These are phyloP conservation scores for Lumnitzera racemosa DNA, from an alignment of 345 rosid genomes.

Conservation along the genomic window DNA sequence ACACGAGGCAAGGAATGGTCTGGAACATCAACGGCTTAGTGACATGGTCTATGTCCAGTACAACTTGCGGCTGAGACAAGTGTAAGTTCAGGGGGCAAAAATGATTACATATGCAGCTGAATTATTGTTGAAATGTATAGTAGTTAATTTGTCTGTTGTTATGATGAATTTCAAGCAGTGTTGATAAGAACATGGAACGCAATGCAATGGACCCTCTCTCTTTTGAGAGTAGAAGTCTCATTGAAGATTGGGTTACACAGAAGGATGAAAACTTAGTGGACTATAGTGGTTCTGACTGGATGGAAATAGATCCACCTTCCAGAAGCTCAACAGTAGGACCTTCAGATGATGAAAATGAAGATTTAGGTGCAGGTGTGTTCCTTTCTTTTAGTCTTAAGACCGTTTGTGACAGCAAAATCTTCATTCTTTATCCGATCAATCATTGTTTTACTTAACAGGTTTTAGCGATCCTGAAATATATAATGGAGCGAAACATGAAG, in stretches of 20 bases:
- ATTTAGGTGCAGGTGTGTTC: conserved; percentile 52
- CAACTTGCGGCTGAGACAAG: conserved; percentile 64
- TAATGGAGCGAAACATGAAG: conserved; percentile 32
- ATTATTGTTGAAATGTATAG: not conserved
- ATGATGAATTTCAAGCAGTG: conserved; percentile 15
- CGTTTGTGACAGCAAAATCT: not conserved
- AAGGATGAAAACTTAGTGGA: conserved; percentile 47
- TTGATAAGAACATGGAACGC: conserved; percentile 29
- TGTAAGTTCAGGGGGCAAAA: not conserved
- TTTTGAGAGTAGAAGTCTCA: conserved; percentile 26
- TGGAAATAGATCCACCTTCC: conserved; percentile 40
- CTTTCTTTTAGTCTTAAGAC: not conserved
- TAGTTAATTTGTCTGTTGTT: conserved; percentile 7
- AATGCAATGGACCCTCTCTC: conserved; percentile 41
- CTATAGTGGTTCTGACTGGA: conserved; percentile 57
- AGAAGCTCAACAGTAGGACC: conserved; percentile 31
- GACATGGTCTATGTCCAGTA: conserved; percentile 76
- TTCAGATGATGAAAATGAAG: conserved; percentile 48
- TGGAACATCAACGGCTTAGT: conserved; percentile 62
- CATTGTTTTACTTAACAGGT: conserved; percentile 34
- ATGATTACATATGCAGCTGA: not conserved
- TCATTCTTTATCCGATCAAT: not conserved
- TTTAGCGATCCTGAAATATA: conserved; percentile 78
- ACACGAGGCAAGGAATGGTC: conserved; percentile 53
- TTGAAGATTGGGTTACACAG: conserved; percentile 76